Evolutionary conservation across 2,329 filamentous ascomycete species (phyloP), one percentile per base, ranked within the genome.

Genomic region (Eurotiales sp.): DNA sequence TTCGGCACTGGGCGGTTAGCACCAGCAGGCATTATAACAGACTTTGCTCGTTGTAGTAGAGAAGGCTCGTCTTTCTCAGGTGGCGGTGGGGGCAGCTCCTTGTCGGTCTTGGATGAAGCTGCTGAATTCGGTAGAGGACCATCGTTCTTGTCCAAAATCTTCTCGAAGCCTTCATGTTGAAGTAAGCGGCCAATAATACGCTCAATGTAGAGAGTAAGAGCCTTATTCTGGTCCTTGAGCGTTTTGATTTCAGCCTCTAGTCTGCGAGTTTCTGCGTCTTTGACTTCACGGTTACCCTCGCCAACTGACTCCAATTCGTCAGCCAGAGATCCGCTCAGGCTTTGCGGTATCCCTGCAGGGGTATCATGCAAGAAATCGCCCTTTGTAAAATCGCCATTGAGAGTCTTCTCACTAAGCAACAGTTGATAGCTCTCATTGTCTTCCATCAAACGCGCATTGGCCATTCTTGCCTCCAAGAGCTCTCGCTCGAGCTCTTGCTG

Each of bases 361-460:
- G 67, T 63, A 48, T 75, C 70, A 51, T 77, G 86, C 74, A 88
- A 83, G 68, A 95, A 90, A 63, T 92, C 87, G 61, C 81, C 87
- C 65, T 87, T 90, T 63, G 82, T 81, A 66, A 96, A 92, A 65
- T 97, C 92, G 25, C 93, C 93, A 65, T 95, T 96, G 53, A 99
- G 80, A 1, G 93, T 97, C 77, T 90, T 92, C 70, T 97, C 91
- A 64, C 90, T 90, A 21, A 99, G 83, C 15, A 99, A 83, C 32
- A 97, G 81, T 71, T 97, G 92, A 72, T 96, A 99, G 72, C 90
- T 95, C 72, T 99, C 93, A 64, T 97, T 97, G 71, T 99, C 93
- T 72, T 99, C 93, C 88, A 96, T 93, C 56, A 99, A 77, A 41
- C 91, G 84, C 52, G 93, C 93, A 66, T 97, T 99, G 59, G 90